Conservation (phyloP, 2,329 filamentous ascomycete species). For the Fusarium haematococcum region DNA sequence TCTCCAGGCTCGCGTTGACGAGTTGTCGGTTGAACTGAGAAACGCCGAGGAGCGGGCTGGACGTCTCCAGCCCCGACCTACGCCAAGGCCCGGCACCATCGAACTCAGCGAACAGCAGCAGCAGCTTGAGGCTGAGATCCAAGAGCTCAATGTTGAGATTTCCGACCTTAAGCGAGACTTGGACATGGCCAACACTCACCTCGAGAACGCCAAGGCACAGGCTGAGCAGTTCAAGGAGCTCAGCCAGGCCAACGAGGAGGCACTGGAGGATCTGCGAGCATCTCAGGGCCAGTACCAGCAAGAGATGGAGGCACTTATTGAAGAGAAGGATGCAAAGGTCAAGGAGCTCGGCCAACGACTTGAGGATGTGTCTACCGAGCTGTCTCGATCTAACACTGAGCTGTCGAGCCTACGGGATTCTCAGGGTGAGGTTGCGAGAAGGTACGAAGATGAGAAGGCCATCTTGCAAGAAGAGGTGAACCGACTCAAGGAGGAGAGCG, state of each 20-base stretch:
- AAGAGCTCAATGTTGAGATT: slow-evolving; percentile 86
- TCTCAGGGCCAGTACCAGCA: slow-evolving; percentile 89
- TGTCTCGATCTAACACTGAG: slow-evolving; percentile 84
- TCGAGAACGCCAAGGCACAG: slow-evolving; percentile 84
- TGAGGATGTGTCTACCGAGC: slow-evolving; percentile 84
- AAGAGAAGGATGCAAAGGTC: slow-evolving; percentile 83
- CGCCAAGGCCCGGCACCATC: slow-evolving; percentile 65
- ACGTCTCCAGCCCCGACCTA: slow-evolving; percentile 83
- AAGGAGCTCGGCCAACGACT: slow-evolving; percentile 85
- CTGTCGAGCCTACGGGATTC: slow-evolving; percentile 83
- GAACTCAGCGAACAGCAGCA: slow-evolving; percentile 60
- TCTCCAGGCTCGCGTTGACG: slow-evolving; percentile 87
- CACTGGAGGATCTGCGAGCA: slow-evolving; percentile 80
- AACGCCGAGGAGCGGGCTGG: slow-evolving; percentile 89
- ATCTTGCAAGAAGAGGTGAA: slow-evolving; percentile 82
- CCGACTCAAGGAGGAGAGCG: slow-evolving; percentile 85
- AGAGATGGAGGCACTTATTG: slow-evolving; percentile 81
- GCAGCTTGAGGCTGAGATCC: slow-evolving; percentile 70
- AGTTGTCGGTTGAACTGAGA: slow-evolving; percentile 87
- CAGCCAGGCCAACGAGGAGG: slow-evolving; percentile 88
- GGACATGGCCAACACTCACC: slow-evolving; percentile 81
- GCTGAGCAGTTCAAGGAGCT: slow-evolving; percentile 90
- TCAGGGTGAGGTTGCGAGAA: slow-evolving; percentile 78
- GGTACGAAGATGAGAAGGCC: slow-evolving; percentile 84
- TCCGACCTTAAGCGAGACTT: slow-evolving; percentile 89